Conservation (phyloP, 441 rosid species). For the Euphorbia celastroides region DNA sequence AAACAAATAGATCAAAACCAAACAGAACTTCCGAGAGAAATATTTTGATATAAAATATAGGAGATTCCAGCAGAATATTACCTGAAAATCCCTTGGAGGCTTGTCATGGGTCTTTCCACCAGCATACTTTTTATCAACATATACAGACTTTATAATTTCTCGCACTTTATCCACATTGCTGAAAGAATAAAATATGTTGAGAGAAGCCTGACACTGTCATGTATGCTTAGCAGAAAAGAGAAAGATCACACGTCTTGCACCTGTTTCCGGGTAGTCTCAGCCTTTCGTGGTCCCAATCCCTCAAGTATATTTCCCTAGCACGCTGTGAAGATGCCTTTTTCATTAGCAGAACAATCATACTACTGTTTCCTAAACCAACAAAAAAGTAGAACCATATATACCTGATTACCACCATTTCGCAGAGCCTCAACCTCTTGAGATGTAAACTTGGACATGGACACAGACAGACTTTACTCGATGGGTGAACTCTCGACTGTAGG, state of each 20-base stretch:
- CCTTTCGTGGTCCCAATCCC: constrained; percentile 77
- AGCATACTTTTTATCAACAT: constrained; percentile 73
- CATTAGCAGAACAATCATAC: constrained; percentile 24
- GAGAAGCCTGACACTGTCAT: constrained; percentile 8
- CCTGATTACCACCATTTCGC: constrained; percentile 98
- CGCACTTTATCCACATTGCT: constrained; percentile 75
- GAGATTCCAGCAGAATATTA: constrained; percentile 20
- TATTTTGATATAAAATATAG: not conserved
- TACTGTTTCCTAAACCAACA: constrained; percentile 9
- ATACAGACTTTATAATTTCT: constrained; percentile 77
- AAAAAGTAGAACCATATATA: constrained; percentile 21
- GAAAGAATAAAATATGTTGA: constrained; percentile 26
- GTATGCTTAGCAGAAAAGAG: constrained; percentile 12
- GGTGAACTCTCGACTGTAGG: constrained; percentile 86
- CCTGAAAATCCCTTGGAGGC: constrained; percentile 80
- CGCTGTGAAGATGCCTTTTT: constrained; percentile 47
- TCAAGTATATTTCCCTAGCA: constrained; percentile 84
- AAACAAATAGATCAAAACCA: not conserved
- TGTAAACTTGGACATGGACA: constrained; percentile 92
- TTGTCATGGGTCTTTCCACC: constrained; percentile 59
- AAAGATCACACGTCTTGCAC: constrained; percentile 31
- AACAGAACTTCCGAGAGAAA: not conserved
- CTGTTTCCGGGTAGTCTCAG: constrained; percentile 89
- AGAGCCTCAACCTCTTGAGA: constrained; percentile 96
- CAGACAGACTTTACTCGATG: constrained; percentile 98